Evolutionary conservation across 2,329 filamentous ascomycete species (phyloP).

Genomic region (Aspergillus unguis): DNA sequence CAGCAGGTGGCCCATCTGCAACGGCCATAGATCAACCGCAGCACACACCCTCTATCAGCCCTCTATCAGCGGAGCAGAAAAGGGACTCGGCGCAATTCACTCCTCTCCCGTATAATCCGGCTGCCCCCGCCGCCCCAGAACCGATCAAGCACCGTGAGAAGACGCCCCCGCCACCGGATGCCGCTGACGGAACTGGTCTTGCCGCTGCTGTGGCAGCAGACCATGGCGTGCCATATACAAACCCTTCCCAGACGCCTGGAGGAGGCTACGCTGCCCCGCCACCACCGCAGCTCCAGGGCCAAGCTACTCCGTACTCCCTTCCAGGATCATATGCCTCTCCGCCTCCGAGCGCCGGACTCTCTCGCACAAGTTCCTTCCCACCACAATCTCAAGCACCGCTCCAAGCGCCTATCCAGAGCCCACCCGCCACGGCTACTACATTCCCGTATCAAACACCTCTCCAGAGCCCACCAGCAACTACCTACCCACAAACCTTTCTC

Average conservation of each 20-base stretch:
- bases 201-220: slow-evolving; percentile 42
- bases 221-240: slow-evolving; percentile 31
- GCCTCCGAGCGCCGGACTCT: slow-evolving; percentile 35
- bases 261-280: slow-evolving; percentile 15
- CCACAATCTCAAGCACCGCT: slow-evolving; percentile 21
- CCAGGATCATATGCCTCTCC: slow-evolving; percentile 33
- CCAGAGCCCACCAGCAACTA: slow-evolving; percentile 25
- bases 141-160: slow-evolving; percentile 64
- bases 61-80: slow-evolving; percentile 20
- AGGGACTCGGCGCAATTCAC: slow-evolving; percentile 39
- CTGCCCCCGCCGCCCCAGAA: slow-evolving; percentile 63
- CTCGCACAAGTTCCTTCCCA: slow-evolving; percentile 25
- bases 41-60: slow-evolving; percentile 10
- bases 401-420: slow-evolving; percentile 25
- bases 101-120: slow-evolving; percentile 63
- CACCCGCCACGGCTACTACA: slow-evolving; percentile 24
- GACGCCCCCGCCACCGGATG: slow-evolving; percentile 61
- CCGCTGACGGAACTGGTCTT: slow-evolving; percentile 46
- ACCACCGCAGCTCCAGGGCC: slow-evolving; percentile 20
- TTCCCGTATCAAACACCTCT: slow-evolving; percentile 28
- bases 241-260: slow-evolving; percentile 25
- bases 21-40: slow-evolving; percentile 12
- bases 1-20: slow-evolving; percentile 18
- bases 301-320: slow-evolving; percentile 23
- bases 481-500: slow-evolving; percentile 29